Base-by-base conservation (phyloP, 2,329 filamentous ascomycete genomes). In the Coleophoma crateriformis region DNA sequence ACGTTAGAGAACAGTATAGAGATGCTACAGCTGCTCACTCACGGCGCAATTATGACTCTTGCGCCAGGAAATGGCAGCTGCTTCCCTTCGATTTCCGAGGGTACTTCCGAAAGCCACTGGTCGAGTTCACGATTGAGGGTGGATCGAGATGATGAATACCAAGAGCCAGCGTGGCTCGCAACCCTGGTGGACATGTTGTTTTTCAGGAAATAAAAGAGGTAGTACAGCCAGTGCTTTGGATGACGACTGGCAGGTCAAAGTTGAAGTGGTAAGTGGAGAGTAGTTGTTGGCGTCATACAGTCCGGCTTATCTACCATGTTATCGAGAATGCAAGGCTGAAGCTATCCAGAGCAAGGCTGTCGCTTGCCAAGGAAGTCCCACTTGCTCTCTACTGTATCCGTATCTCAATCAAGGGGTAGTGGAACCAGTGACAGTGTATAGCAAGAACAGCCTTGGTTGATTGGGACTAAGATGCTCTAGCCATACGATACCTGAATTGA, bases 1-100 rank as follows among this genome's bases (percentile, higher is more conserved):
- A 51, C 22, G 41, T 33, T 32, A 42, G 41, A 27, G 35, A 11
- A 32, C 14, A 43, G 40, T 6, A 20, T 32, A 47, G 17, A 41
- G 2, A 7, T 22, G 41, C 37, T 27, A 19, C 46, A 45, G 45
- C 48, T 44, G 35, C 51, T 37, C 43, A 73, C 87, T 75, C 79
- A 96, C 92, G 94, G 94, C 53, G 90, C 90, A 65, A 99, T 96
- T 49, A 99, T 85, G 13, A 94, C 76, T 67, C 90, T 81, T 5
- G 91, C 91, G 33, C 84, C 83, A 1, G 82, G 67, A 1, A 91
- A 73, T 3, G 92, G 94, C 50, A 95, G 61, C 7, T 50, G 62
- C 64, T 55, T 69, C 41, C 78, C 82, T 33, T 85, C 75, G 38
- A 94, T 71, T 1, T 77, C 75, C 45, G 74, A 67, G 2, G 88